Evolutionary conservation across 2,329 filamentous ascomycete species (phyloP).

Genomic region (Penicillium sp.): DNA sequence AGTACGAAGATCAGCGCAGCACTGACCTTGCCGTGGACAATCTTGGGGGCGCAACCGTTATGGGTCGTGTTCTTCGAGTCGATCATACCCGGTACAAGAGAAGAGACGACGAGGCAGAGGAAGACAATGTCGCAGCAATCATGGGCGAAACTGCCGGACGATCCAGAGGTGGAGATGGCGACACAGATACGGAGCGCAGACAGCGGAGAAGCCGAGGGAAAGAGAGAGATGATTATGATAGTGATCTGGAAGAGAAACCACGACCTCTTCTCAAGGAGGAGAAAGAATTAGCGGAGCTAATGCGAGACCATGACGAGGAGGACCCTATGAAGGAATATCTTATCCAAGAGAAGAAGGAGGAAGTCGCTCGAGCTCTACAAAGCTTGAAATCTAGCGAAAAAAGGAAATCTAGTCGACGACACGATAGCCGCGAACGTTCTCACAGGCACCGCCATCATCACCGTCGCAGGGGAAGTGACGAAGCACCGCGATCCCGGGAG

Average conservation of each 20-base stretch:
- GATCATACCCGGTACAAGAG: constrained; percentile 92
- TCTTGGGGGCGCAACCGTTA: constrained; percentile 76
- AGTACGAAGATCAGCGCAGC: constrained; percentile 96
- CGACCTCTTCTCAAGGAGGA: constrained; percentile 76
- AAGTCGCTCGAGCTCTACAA: constrained; percentile 68
- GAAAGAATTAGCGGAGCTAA: constrained; percentile 68
- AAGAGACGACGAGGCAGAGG: constrained; percentile 64
- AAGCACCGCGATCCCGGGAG: constrained; percentile 29
- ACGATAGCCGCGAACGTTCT: constrained; percentile 35
- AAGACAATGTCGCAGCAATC: constrained; percentile 46
- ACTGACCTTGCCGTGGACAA: constrained; percentile 97
- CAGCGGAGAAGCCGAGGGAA: constrained; percentile 31
- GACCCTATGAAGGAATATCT: constrained; percentile 96
- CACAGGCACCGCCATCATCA: constrained; percentile 46
- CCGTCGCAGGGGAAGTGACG: constrained; percentile 29
- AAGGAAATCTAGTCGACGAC: constrained; percentile 25
- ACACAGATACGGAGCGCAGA: constrained; percentile 32
- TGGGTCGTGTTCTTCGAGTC: constrained; percentile 76
- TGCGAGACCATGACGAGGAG: constrained; percentile 82
- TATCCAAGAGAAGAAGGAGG: constrained; percentile 85
- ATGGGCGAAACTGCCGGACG: constrained; percentile 43
- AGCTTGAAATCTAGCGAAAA: constrained; percentile 46
- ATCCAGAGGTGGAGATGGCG: constrained; percentile 27
- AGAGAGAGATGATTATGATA: constrained; percentile 38
- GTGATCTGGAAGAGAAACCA: constrained; percentile 46